phyloP scores from a whole-genome alignment of 139 green algal genomes.

The Chlamydomonas asymmetrica region DNA sequence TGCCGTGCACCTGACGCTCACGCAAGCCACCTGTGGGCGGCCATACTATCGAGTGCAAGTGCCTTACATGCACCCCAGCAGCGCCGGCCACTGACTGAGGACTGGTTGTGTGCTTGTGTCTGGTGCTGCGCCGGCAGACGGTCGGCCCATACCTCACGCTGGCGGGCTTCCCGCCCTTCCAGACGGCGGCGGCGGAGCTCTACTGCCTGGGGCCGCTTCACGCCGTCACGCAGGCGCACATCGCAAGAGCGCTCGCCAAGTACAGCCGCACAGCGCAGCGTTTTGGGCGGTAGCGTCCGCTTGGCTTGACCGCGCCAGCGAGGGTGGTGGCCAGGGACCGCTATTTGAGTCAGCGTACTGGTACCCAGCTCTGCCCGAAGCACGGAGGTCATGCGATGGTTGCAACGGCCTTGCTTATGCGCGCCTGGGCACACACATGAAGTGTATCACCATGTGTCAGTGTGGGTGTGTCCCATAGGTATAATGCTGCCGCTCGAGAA shows the following conservation, averaged over 20 bases:
- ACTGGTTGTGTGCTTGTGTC: no score
- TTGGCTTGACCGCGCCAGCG: no score
- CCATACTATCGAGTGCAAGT: neutral
- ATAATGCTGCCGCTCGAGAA: no score
- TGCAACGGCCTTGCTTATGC: no score
- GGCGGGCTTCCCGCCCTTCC: constrained; percentile 18
- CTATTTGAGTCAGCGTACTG: no score
- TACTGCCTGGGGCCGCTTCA: neutral
- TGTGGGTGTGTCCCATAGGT: no score
- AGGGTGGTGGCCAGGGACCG: no score
- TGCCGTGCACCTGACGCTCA: neutral
- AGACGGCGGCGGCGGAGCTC: constrained; percentile 10
- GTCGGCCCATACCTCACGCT: constrained; percentile 16
- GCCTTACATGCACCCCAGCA: neutral
- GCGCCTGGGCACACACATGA: no score
- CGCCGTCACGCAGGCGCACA: neutral
- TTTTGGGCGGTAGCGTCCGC: constrained; percentile 15
- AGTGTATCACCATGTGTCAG: no score
- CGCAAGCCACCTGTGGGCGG: no score
- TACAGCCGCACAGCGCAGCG: constrained; percentile 22
- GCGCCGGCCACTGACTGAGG: neutral
- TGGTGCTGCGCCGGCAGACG: neutral
- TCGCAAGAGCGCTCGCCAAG: constrained; percentile 1
- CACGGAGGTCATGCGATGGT: no score
- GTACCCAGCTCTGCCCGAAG: no score